These are phyloP conservation scores for Neopestalotiopsis sp. DNA, from an alignment of 2,329 filamentous ascomycete genomes.

Conservation along the genomic window DNA sequence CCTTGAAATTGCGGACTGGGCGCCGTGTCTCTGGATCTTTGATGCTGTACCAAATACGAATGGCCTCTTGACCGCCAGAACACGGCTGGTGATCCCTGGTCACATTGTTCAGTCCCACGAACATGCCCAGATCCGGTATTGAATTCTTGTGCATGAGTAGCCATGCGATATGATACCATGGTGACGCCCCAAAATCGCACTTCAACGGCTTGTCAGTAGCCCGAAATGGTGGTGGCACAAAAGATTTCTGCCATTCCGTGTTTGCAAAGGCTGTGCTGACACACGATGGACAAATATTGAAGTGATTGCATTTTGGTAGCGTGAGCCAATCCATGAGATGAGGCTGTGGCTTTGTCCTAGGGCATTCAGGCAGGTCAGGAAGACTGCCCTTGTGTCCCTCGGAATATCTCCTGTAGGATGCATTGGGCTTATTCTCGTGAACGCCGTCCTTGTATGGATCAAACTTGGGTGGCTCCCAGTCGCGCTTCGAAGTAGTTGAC, in stretches of 20 bases:
- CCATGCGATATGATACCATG: constrained; percentile 87
- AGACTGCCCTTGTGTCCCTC: constrained; percentile 53
- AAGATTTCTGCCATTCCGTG: constrained; percentile 70
- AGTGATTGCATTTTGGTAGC: constrained; percentile 69
- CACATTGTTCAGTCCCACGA: constrained; percentile 72
- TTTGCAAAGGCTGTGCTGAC: constrained; percentile 71
- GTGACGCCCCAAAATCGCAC: constrained; percentile 78
- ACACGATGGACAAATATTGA: constrained; percentile 85
- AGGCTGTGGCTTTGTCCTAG: constrained; percentile 64
- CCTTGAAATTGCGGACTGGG: constrained; percentile 72
- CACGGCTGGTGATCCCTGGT: constrained; percentile 62
- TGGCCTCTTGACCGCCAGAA: constrained; percentile 57
- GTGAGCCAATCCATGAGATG: constrained; percentile 82
- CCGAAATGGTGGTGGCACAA: constrained; percentile 65
- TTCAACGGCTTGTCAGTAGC: constrained; percentile 62
- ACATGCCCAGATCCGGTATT: constrained; percentile 67
- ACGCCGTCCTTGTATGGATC: constrained; percentile 43
- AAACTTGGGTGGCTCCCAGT: constrained; percentile 54
- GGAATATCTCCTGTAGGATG: constrained; percentile 58
- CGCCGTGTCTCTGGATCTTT: constrained; percentile 68
- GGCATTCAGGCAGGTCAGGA: constrained; percentile 69
- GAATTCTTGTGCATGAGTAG: constrained; percentile 76
- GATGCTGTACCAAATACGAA: constrained; percentile 77
- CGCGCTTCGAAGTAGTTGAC: constrained; percentile 31
- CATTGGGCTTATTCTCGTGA: constrained; percentile 44